Percentiles rank a stretch among this genome's conserved stretches.
Conservation (phyloP, 371 early-diverging fungal genomes). For the Batrachochytrium dendrobatidis region DNA sequence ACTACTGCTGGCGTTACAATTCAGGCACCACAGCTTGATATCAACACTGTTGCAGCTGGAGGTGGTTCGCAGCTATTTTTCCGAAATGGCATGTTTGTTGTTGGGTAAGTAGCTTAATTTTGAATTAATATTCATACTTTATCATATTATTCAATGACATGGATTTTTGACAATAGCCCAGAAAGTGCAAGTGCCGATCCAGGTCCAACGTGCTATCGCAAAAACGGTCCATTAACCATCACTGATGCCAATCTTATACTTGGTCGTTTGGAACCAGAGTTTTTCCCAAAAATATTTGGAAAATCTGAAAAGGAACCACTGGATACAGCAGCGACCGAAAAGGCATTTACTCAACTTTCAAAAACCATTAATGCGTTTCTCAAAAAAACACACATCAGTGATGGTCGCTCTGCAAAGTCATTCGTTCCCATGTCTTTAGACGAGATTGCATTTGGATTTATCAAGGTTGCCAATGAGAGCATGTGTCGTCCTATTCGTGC, state of each 20-base stretch:
- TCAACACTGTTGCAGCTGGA: constrained; percentile 92
- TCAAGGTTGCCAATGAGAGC: constrained; percentile 87
- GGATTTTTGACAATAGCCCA: too few relatives aligned
- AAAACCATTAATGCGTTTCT: constrained; percentile 49
- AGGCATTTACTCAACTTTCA: constrained; percentile 59
- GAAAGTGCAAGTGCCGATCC: constrained; percentile 91
- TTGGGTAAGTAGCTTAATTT: constrained; percentile 60
- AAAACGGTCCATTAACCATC: constrained; percentile 85
- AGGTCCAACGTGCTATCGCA: constrained; percentile 92
- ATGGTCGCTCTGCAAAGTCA: not conserved
- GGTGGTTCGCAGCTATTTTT: constrained; percentile 92
- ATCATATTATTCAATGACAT: not conserved
- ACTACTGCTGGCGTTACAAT: constrained; percentile 90
- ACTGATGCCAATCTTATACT: constrained; percentile 90
- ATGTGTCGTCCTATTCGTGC: constrained; percentile 94
- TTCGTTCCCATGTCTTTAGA: constrained; percentile 52
- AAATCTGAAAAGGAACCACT: constrained; percentile 75
- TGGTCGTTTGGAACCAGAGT: constrained; percentile 78
- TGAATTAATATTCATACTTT: not conserved
- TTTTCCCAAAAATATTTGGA: constrained; percentile 94
- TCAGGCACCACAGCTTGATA: constrained; percentile 92
- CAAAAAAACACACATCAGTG: not conserved
- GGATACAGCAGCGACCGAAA: constrained; percentile 57
- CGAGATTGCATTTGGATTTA: constrained; percentile 87
- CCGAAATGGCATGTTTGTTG: constrained; percentile 87